A percentile compares a stretch with the other conserved stretches of the same genome.
Evolutionary conservation across 2,329 filamentous ascomycete genomes (phyloP).

Genomic region (Sporothrix brunneoviolacea): DNA sequence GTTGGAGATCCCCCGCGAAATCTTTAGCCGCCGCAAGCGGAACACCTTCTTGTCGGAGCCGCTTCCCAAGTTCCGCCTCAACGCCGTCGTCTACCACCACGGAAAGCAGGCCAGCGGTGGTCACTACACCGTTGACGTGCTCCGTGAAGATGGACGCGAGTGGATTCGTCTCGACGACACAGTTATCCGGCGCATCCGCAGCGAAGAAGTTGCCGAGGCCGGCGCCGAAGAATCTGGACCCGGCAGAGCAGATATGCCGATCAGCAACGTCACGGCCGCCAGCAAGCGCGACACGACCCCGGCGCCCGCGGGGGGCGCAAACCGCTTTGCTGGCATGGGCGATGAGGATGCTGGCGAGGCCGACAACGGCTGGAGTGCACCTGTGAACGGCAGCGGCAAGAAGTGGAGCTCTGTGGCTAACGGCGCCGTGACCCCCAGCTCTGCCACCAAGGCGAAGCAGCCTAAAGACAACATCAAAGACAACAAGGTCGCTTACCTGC

Average conservation of each 20-base stretch:
- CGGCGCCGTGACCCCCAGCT: slow-evolving; percentile 44
- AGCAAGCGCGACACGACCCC: background rate
- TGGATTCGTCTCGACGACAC: slow-evolving; percentile 98
- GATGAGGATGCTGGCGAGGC: slow-evolving; percentile 58
- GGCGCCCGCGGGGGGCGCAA: slow-evolving; percentile 47
- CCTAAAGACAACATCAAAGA: slow-evolving; percentile 66
- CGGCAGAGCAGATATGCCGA: slow-evolving; percentile 37
- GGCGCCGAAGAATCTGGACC: slow-evolving; percentile 63
- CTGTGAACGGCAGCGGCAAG: slow-evolving; percentile 55
- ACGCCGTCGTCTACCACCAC: slow-evolving; percentile 91
- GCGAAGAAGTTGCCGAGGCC: slow-evolving; percentile 82
- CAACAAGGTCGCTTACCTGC: slow-evolving; percentile 93
- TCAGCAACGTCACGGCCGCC: background rate
- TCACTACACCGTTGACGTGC: slow-evolving; percentile 96
- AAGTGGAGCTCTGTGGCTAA: slow-evolving; percentile 70
- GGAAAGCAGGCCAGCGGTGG: slow-evolving; percentile 94
- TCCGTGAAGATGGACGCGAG: slow-evolving; percentile 86
- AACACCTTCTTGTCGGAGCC: slow-evolving; percentile 58
- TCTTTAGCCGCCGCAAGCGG: slow-evolving; percentile 70
- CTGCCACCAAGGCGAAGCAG: slow-evolving; percentile 49
- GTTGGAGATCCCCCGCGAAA: slow-evolving; percentile 85
- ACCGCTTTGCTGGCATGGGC: slow-evolving; percentile 66
- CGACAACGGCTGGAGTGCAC: slow-evolving; percentile 60
- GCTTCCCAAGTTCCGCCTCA: slow-evolving; percentile 77
- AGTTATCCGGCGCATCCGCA: slow-evolving; percentile 72